phyloP scores from a whole-genome alignment of 164 flowering plant genomes.

The Umbilicus rupestris region DNA sequence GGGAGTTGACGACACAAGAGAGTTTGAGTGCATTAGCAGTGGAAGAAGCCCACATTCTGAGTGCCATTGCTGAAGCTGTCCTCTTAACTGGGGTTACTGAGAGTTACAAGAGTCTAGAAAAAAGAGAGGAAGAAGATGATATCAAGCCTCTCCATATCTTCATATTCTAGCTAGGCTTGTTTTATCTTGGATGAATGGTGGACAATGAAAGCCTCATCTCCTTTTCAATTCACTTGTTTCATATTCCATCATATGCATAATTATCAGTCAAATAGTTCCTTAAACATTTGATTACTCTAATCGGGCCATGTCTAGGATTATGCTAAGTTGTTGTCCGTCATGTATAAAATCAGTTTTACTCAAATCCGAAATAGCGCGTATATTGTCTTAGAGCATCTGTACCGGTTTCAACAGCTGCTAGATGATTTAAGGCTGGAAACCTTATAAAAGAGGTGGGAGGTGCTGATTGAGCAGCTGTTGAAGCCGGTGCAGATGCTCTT shows the following conservation, averaged over 20 bases:
- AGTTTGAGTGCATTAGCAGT: constrained; percentile 77
- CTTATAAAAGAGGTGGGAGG: too few species aligned
- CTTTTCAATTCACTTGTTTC: background rate
- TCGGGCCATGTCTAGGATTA: too few species aligned
- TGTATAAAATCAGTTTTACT: too few species aligned
- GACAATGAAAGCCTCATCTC: constrained; percentile 66
- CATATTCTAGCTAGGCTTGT: background rate
- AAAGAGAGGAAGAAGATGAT: background rate
- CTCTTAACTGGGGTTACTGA: background rate
- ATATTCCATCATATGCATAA: background rate
- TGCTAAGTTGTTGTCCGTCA: too few species aligned
- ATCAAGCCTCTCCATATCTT: background rate
- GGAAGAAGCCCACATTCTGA: constrained; percentile 98
- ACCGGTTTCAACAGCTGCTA: too few species aligned
- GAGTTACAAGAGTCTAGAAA: background rate
- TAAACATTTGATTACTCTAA: too few species aligned
- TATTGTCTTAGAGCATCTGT: too few species aligned
- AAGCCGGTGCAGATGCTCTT: too few species aligned
- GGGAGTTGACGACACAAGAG: constrained; percentile 37
- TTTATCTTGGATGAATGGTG: constrained; percentile 47
- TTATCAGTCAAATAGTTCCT: too few species aligned
- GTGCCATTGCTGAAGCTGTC: constrained; percentile 39
- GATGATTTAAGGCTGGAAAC: too few species aligned
- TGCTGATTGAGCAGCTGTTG: too few species aligned
- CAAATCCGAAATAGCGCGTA: too few species aligned